These are phyloP conservation scores for Harrya chromipes DNA, from an alignment of 768 basidiomycete species.

Conservation along the genomic window DNA sequence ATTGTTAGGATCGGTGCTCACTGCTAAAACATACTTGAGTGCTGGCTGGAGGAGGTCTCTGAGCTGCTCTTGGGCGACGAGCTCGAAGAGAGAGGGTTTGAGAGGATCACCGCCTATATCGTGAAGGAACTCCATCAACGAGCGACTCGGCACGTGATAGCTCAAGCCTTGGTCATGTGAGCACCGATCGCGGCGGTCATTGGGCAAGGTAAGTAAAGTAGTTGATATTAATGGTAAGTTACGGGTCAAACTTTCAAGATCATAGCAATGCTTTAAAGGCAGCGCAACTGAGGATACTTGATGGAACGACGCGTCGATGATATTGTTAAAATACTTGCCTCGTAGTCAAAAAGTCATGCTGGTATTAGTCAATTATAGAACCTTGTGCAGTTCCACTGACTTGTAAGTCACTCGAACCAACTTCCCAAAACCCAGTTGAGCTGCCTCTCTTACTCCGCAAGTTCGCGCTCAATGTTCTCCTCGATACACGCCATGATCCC, in stretches of 20 bases:
- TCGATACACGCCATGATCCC: conserved; percentile 60
- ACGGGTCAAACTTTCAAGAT: no score
- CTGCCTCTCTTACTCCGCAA: conserved; percentile 13
- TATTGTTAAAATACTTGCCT: not conserved
- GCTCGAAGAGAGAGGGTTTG: conserved; percentile 85
- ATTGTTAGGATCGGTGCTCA: conserved; percentile 38
- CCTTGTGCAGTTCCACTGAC: not conserved
- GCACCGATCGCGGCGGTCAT: not conserved
- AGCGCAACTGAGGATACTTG: no score
- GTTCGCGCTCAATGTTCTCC: conserved; percentile 50
- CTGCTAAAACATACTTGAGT: conserved; percentile 89
- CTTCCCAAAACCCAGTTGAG: not conserved
- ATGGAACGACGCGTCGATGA: no score
- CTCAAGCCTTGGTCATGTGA: conserved; percentile 30
- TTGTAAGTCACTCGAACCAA: not conserved
- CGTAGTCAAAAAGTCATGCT: not conserved
- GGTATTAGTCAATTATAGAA: not conserved
- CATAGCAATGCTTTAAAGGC: no score
- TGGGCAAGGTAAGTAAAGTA: no score
- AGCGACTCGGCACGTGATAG: conserved; percentile 17
- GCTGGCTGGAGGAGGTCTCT: conserved; percentile 91
- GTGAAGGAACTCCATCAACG: conserved; percentile 79
- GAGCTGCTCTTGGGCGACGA: conserved; percentile 92
- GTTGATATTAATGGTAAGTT: no score
- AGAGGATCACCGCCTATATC: conserved; percentile 68